These are phyloP conservation scores for Tricladium varicosporioides DNA, from an alignment of 2,329 filamentous ascomycete genomes.

Conservation along the genomic window DNA sequence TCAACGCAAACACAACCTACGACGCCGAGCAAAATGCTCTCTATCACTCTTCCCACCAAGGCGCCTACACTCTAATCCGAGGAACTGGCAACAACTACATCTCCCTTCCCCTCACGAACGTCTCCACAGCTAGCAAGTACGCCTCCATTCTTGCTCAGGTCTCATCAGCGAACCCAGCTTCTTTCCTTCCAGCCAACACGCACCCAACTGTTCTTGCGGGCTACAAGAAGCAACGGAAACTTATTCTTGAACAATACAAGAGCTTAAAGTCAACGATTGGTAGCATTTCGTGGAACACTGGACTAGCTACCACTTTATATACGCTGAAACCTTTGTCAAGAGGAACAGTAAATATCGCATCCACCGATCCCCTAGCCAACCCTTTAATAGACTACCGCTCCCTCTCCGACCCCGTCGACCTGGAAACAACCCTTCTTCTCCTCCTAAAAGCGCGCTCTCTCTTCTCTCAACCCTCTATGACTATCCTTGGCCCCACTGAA, in stretches of 20 bases:
- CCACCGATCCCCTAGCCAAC: conserved; percentile 24
- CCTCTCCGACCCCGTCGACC: conserved; percentile 37
- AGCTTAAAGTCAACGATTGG: conserved; percentile 4
- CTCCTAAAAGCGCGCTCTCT: conserved; percentile 14
- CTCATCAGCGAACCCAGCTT: conserved; percentile 10
- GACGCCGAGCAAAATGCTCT: conserved; percentile 33
- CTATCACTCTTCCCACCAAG: conserved; percentile 11
- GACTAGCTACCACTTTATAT: conserved; percentile 12
- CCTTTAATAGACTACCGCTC: conserved; percentile 38
- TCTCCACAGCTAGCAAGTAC: conserved; percentile 3
- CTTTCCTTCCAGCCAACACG: conserved; percentile 8
- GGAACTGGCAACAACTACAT: conserved; percentile 28
- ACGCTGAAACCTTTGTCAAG: conserved; percentile 34
- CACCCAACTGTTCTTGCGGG: conserved; percentile 14
- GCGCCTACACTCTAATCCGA: conserved; percentile 9
- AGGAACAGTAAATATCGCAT: conserved; percentile 33
- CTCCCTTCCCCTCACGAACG: conserved; percentile 8
- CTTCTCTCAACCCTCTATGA: conserved; percentile 34
- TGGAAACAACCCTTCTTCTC: conserved; percentile 28
- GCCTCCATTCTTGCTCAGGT: conserved; percentile 7
- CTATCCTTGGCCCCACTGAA: conserved; percentile 34
- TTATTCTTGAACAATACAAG: conserved; percentile 24
- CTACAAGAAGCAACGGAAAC: conserved; percentile 13
- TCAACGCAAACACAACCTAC: conserved; percentile 23
- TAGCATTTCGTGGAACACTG: conserved; percentile 16